A percentile compares a stretch with the other conserved stretches of the same genome.
These are phyloP conservation scores for Alternaria incomplexa DNA, from an alignment of 2,329 filamentous ascomycete species.

Conservation along the genomic window DNA sequence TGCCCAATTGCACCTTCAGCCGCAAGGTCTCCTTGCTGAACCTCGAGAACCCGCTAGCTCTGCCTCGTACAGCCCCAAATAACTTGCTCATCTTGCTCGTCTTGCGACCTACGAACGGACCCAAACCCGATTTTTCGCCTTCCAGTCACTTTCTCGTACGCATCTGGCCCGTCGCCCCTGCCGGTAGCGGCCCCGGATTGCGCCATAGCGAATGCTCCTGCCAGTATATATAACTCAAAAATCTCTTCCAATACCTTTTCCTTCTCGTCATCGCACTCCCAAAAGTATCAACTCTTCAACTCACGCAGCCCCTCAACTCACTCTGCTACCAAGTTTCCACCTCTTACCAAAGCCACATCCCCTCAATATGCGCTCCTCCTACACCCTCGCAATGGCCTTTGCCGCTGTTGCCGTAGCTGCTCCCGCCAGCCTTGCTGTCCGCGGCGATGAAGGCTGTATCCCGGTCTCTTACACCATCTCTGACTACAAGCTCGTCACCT, in stretches of 20 bases:
- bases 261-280: not conserved
- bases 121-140: not conserved
- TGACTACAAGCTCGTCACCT: constrained; percentile 25
- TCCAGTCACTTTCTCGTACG: not conserved
- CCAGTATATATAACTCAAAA: not conserved
- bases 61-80: constrained; percentile 3
- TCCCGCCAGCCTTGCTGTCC: constrained; percentile 13
- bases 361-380: constrained; percentile 13
- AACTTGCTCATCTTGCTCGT: not conserved
- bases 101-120: not conserved
- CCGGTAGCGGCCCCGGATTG: not conserved
- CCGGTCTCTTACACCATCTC: constrained; percentile 36
- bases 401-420: constrained; percentile 27
- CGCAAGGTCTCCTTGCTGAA: constrained; percentile 1
- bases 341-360: not conserved
- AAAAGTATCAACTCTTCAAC: not conserved
- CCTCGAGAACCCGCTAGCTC: constrained; percentile 1
- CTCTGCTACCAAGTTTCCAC: not conserved
- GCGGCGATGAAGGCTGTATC: constrained; percentile 21
- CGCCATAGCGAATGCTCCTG: not conserved
- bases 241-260: not conserved
- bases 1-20: constrained; percentile 12
- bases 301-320: not conserved
- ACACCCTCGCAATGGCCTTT: constrained; percentile 19
- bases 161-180: not conserved